Percentiles rank a stretch among this genome's conserved stretches.
Evolutionary conservation across 2,329 filamentous ascomycete species (phyloP).

Genomic region (Aspergillus spinulosporus): DNA sequence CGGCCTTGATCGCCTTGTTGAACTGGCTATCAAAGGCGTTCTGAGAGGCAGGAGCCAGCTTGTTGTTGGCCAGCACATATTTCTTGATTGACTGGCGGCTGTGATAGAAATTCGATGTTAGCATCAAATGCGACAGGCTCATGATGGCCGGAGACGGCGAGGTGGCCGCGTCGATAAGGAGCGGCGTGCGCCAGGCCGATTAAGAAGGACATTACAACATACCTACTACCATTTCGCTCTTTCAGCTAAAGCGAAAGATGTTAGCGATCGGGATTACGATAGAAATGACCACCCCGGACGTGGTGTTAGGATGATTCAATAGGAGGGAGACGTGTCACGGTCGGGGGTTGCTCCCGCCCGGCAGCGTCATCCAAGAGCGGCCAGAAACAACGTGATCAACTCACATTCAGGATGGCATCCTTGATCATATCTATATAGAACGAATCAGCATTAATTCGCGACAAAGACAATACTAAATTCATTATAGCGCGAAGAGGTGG

Average conservation of each 20-base stretch:
- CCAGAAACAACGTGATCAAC: constrained; percentile 56
- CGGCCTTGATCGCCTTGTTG: constrained; percentile 79
- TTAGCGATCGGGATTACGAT: constrained; percentile 47
- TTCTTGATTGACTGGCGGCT: constrained; percentile 74
- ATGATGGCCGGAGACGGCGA: constrained; percentile 8
- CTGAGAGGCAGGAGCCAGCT: constrained; percentile 56
- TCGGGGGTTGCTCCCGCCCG: constrained; percentile 34
- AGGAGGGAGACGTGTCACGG: constrained; percentile 37
- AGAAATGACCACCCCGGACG: constrained; percentile 25
- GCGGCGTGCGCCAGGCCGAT: constrained; percentile 12
- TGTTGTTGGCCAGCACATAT: constrained; percentile 72
- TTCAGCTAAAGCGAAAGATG: constrained; percentile 59
- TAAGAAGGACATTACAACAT: constrained; percentile 42
- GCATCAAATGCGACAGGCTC: constrained; percentile 24
- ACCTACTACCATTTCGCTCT: constrained; percentile 70
- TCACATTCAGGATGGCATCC: constrained; percentile 69
- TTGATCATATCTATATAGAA: constrained; percentile 66
- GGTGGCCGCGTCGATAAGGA: constrained; percentile 23
- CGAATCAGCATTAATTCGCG: constrained; percentile 57
- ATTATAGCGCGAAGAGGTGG: constrained; percentile 48
- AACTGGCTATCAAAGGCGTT: constrained; percentile 70
- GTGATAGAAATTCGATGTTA: constrained; percentile 36
- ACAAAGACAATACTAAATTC: constrained; percentile 44
- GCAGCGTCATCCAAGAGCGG: constrained; percentile 41
- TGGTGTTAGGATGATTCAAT: constrained; percentile 26